Evolutionary conservation across 2,329 filamentous ascomycete species (phyloP), one percentile per base, ranked within the genome.

Genomic region (Colletotrichum sp.): DNA sequence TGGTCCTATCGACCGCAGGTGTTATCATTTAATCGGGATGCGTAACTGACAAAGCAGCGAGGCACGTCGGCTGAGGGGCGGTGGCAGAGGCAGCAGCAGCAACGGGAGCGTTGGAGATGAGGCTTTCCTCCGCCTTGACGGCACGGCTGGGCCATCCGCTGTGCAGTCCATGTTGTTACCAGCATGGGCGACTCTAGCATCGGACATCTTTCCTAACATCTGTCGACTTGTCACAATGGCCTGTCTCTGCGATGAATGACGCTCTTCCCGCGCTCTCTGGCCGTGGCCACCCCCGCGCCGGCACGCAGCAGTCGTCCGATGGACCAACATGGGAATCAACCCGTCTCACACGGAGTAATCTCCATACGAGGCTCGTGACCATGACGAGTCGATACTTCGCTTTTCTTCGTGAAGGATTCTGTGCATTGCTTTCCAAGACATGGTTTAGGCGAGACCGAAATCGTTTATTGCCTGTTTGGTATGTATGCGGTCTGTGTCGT

Each of bases 151-250:
- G 18, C 36, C 24, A 32, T 28, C 24, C 30, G n/a, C 32, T 60
- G 18, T 24, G 21, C 63, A 36, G 3, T n/a, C 36, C 24, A 39
- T 66, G 36, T 12, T n/a, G 26, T 30, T n/a, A 30, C 36, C 44
- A 34, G 62, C 60, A 68, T 49, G n/a, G 60, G 34, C 28, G 21
- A 72, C 44, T 59, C 55, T 64, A 57, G 63, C 69, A 16, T 63
- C 69, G 63, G 73, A 73, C 24, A 57, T 49, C 30, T 34, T 57
- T 44, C 64, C 73, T 8, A 64, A 59, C 57, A 59, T 49, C 34
- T n/a, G 8, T 62, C 71, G 66, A 73, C 73, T 66, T 64, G 63
- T 72, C 69, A 68, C 55, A 55, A 72, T 52, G 69, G 69, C 64
- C 39, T 73, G 44, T 59, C 55, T 8, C 21, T 39, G 26, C 24